phyloP scores from a whole-genome alignment of 78 protist genomes.

The Dictyostelium brefeldianum region DNA sequence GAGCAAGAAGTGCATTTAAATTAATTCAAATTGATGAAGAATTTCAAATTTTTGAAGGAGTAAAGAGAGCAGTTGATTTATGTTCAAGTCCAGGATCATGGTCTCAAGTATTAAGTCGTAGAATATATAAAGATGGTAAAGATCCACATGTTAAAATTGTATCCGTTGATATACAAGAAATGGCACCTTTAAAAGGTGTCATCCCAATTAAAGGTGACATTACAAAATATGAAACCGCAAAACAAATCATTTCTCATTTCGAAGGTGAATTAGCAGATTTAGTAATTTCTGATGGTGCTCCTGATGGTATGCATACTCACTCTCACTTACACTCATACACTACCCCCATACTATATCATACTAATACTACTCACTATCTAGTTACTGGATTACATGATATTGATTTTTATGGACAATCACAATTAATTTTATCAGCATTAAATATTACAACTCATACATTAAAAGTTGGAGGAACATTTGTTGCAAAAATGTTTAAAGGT shows the following conservation, averaged over 20 bases:
- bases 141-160: constrained; percentile 91
- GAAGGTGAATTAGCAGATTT: constrained; percentile 96
- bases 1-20: constrained; percentile 99
- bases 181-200: constrained; percentile 99
- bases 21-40: constrained; percentile 98
- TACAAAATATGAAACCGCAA: constrained; percentile 88
- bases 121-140: constrained; percentile 50
- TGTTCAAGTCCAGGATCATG: constrained; percentile 99
- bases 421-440: constrained; percentile 97
- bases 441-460: constrained; percentile 96
- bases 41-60: constrained; percentile 91
- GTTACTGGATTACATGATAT: constrained; percentile 98
- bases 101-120: constrained; percentile 92
- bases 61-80: constrained; percentile 97
- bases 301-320: constrained; percentile 99
- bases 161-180: constrained; percentile 98
- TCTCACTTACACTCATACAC: too few relatives aligned
- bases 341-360: not conserved
- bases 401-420: constrained; percentile 99
- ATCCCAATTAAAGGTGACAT: constrained; percentile 98
- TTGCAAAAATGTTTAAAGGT: constrained; percentile 98
- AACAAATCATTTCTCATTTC: constrained; percentile 85
- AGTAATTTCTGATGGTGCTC: constrained; percentile 99
- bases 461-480: constrained; percentile 96
- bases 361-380: not conserved